Evolutionary conservation across 208 protist species (phyloP).

Genomic region (Strigomonas culicis): DNA sequence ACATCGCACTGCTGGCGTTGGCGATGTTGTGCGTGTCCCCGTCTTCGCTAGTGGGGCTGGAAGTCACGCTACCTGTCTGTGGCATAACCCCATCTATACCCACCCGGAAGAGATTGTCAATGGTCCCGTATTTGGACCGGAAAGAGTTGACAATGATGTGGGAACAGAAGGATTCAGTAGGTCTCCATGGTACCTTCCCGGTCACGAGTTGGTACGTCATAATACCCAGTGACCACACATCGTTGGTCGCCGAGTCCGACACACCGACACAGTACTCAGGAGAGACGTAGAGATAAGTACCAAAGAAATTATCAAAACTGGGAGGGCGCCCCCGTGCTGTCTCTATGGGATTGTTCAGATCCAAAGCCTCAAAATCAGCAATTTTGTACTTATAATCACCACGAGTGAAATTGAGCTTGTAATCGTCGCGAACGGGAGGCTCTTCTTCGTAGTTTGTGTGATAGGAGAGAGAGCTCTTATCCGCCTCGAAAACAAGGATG

Average conservation of each 20-base stretch:
- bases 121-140: constrained; percentile 30
- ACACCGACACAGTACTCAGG: constrained; percentile 72
- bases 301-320: constrained; percentile 13
- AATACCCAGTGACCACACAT: constrained; percentile 84
- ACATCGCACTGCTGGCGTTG: too few species aligned
- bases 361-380: constrained; percentile 39
- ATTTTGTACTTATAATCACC: constrained; percentile 46
- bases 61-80: too few species aligned
- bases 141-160: constrained; percentile 63
- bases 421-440: too few species aligned
- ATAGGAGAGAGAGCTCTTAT: not conserved
- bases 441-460: constrained; percentile 2
- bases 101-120: too few species aligned
- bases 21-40: too few species aligned
- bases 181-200: constrained; percentile 59
- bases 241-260: constrained; percentile 41
- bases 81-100: too few species aligned
- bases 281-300: constrained; percentile 75
- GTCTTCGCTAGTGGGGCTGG: too few species aligned
- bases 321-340: constrained; percentile 10
- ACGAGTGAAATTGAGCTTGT: not conserved
- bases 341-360: not conserved
- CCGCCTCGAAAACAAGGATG: constrained; percentile 49
- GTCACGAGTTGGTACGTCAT: constrained; percentile 69
- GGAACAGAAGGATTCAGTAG: constrained; percentile 49